Percentiles rank a stretch among this genome's conserved stretches.
These are phyloP conservation scores for Onygenales sp. DNA, from an alignment of 2,329 filamentous ascomycete species.

Conservation along the genomic window DNA sequence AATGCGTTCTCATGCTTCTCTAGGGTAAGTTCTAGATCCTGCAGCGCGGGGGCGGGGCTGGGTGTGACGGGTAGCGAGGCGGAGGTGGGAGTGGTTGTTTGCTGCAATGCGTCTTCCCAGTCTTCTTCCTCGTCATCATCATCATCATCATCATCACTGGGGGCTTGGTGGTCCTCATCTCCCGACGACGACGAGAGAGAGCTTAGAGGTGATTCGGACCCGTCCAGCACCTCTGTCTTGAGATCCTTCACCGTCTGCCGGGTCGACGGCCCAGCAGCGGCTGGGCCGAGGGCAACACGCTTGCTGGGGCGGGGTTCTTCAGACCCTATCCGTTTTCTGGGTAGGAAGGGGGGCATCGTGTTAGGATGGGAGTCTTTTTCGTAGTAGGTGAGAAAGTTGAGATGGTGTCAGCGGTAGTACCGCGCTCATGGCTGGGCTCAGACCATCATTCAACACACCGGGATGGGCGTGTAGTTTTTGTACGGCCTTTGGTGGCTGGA, in stretches of 20 bases:
- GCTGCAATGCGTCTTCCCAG: slow-evolving; percentile 47
- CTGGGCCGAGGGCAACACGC: background rate
- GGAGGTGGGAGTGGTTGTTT: slow-evolving; percentile 28
- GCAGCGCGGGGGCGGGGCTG: slow-evolving; percentile 44
- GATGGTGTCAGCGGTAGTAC: background rate
- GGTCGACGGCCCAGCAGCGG: background rate
- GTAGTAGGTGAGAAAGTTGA: too few species aligned
- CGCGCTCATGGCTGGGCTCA: background rate
- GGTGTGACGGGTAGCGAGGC: slow-evolving; percentile 17
- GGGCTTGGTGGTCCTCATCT: slow-evolving; percentile 33
- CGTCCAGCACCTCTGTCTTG: background rate
- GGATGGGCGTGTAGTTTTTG: background rate
- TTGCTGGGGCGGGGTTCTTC: background rate
- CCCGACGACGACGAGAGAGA: background rate
- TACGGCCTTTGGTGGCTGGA: background rate
- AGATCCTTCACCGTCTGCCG: background rate
- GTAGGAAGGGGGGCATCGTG: slow-evolving; percentile 3
- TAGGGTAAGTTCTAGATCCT: slow-evolving; percentile 67
- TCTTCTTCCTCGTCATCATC: slow-evolving; percentile 54
- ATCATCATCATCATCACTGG: slow-evolving; percentile 47
- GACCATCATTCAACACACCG: background rate
- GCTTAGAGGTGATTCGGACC: slow-evolving; percentile 2
- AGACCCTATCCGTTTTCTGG: slow-evolving; percentile 1
- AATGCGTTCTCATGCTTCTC: slow-evolving; percentile 45
- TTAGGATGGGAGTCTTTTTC: background rate